phyloP scores from a whole-genome alignment of 305 asterid genomes.

The Fraxinus xanthoxyloides region DNA sequence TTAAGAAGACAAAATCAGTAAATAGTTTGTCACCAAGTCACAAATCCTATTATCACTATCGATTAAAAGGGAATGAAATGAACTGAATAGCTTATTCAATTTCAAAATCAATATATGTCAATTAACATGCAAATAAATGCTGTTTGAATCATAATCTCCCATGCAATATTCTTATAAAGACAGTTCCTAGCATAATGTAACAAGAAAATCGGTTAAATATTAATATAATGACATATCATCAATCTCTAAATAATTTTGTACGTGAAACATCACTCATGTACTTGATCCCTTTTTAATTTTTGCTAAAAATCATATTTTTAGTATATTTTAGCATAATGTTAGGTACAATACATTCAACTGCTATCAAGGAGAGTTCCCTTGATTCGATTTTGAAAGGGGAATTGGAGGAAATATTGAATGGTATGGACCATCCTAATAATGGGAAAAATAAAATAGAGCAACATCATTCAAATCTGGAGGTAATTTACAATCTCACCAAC shows the following conservation, averaged over 20 bases:
- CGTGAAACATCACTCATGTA: too few species aligned
- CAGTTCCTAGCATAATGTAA: too few species aligned
- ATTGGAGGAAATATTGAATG: not conserved
- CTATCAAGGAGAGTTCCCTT: not conserved
- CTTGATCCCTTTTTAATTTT: too few species aligned
- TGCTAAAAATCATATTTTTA: not conserved
- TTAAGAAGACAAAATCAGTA: too few species aligned
- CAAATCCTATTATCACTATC: not conserved
- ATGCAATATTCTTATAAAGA: not conserved
- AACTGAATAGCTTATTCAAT: too few species aligned
- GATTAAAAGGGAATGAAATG: not conserved
- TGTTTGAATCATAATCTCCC: not conserved
- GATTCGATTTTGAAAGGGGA: not conserved
- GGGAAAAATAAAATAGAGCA: not conserved
- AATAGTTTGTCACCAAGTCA: not conserved
- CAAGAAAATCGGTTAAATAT: too few species aligned
- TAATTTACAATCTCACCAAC: constrained; percentile 18
- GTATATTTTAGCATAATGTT: too few species aligned
- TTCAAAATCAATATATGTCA: not conserved
- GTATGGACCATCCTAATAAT: not conserved
- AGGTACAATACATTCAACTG: not conserved
- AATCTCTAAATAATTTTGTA: too few species aligned
- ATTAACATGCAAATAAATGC: not conserved
- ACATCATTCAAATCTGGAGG: not conserved
- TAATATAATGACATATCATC: too few species aligned